Conservation (phyloP, 768 basidiomycete species). For the Tremella fuciformis region DNA sequence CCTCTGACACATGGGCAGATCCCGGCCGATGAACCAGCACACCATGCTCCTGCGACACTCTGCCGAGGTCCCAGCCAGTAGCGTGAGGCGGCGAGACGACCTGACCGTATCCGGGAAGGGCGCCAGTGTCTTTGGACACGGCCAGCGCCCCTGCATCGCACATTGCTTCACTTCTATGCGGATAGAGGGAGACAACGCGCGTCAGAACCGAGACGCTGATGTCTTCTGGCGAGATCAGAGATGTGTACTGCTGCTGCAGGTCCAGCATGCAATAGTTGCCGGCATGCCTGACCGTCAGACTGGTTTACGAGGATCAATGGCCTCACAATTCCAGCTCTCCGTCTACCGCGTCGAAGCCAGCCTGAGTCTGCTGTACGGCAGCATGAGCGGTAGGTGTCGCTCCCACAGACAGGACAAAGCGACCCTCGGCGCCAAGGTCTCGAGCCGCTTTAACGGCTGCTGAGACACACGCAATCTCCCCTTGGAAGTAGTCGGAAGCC, state of each 20-base stretch:
- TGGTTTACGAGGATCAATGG: not conserved
- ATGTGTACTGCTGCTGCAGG: slow-evolving; percentile 76
- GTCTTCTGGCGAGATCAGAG: slow-evolving; percentile 59
- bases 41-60: slow-evolving; percentile 65
- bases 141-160: slow-evolving; percentile 81
- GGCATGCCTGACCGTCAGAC: slow-evolving; percentile 33
- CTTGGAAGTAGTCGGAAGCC: slow-evolving; percentile 65
- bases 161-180: slow-evolving; percentile 62
- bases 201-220: slow-evolving; percentile 69
- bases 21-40: slow-evolving; percentile 54
- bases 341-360: slow-evolving; percentile 54
- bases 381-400: slow-evolving; percentile 86
- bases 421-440: slow-evolving; percentile 55
- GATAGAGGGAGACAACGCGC: slow-evolving; percentile 76
- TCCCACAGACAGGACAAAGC: slow-evolving; percentile 74
- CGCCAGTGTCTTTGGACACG: slow-evolving; percentile 82
- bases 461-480: slow-evolving; percentile 70
- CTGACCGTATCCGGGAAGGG: slow-evolving; percentile 67
- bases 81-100: slow-evolving; percentile 65
- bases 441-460: slow-evolving; percentile 58
- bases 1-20: slow-evolving; percentile 11
- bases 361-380: slow-evolving; percentile 55
- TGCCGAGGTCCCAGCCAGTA: slow-evolving; percentile 47
- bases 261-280: slow-evolving; percentile 73
- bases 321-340: slow-evolving; percentile 71